These are phyloP conservation scores for Laguncularia racemosa DNA, from an alignment of 345 rosid genomes.

Conservation along the genomic window DNA sequence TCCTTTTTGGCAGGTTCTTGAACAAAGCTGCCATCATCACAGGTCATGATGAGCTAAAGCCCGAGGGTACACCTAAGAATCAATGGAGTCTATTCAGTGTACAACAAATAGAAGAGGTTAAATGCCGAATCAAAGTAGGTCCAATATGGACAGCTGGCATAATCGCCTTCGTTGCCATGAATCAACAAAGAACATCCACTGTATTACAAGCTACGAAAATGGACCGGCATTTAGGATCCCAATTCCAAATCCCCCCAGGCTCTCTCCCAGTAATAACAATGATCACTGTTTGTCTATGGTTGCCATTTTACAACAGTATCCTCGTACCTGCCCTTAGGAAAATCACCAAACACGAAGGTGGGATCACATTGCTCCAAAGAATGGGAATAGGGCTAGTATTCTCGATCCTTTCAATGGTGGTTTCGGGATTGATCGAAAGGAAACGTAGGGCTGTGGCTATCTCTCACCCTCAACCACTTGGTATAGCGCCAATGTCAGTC, in stretches of 20 bases:
- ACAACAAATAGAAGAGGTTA: conserved; percentile 63
- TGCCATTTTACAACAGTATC: conserved; percentile 54
- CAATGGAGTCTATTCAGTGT: conserved; percentile 54
- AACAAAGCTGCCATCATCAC: conserved; percentile 53
- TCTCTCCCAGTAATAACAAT: conserved; percentile 30
- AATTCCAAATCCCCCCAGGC: conserved; percentile 52
- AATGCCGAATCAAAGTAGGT: conserved; percentile 41
- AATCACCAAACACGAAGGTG: conserved; percentile 35
- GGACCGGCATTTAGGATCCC: conserved; percentile 51
- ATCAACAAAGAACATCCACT: conserved; percentile 39
- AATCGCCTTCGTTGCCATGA: conserved; percentile 27
- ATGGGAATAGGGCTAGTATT: conserved; percentile 45
- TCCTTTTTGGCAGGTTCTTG: conserved; percentile 31
- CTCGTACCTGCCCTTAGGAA: conserved; percentile 34
- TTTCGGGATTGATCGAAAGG: conserved; percentile 38
- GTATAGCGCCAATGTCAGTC: conserved; percentile 28
- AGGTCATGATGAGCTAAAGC: conserved; percentile 32
- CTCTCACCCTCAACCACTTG: conserved; percentile 8
- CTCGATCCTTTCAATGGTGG: conserved; percentile 37
- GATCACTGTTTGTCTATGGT: conserved; percentile 48
- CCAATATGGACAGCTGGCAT: conserved; percentile 58
- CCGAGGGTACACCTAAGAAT: conserved; percentile 28
- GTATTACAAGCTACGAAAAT: conserved; percentile 44
- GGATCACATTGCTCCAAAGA: conserved; percentile 54
- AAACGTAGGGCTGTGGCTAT: conserved; percentile 28